Conservation (phyloP, 768 basidiomycete genomes). For the Podaxis rugospora region DNA sequence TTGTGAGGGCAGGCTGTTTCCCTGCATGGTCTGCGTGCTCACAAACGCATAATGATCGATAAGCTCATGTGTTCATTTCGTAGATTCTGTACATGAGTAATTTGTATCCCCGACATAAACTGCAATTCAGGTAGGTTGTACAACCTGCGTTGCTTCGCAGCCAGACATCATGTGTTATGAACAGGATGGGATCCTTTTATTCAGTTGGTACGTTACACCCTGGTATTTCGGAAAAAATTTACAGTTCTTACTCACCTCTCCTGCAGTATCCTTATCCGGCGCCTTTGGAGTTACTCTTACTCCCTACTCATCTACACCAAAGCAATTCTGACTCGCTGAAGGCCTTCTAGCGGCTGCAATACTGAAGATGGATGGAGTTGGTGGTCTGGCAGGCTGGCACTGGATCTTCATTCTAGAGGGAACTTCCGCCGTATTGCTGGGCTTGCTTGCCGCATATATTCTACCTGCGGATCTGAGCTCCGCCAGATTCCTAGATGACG, state of each 20-base stretch:
- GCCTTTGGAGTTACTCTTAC: slow-evolving; percentile 44
- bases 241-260: slow-evolving; percentile 25
- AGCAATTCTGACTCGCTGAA: slow-evolving; percentile 12
- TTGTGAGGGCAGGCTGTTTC: slow-evolving; percentile 27
- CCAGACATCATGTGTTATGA: no score
- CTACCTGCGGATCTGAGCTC: slow-evolving; percentile 7
- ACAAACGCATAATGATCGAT: no score
- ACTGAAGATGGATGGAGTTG: slow-evolving; percentile 21
- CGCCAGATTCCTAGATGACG: slow-evolving; percentile 24
- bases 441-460: slow-evolving; percentile 20
- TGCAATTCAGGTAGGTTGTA: slow-evolving; percentile 15
- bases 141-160: no score
- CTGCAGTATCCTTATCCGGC: slow-evolving; percentile 22
- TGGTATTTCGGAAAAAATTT: slow-evolving; percentile 22
- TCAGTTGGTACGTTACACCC: slow-evolving; percentile 26
- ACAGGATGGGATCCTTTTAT: slow-evolving; percentile 34
- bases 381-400: slow-evolving; percentile 25
- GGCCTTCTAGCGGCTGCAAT: slow-evolving; percentile 32
- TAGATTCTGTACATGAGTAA: slow-evolving; percentile 31
- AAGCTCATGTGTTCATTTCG: neutral
- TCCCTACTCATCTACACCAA: neutral
- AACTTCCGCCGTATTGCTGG: slow-evolving; percentile 21
- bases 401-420: slow-evolving; percentile 32
- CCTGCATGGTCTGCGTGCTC: slow-evolving; percentile 22
- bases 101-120: slow-evolving; percentile 29